These are phyloP conservation scores for Amanita thiersii DNA, from an alignment of 768 basidiomycete species.

Conservation along the genomic window DNA sequence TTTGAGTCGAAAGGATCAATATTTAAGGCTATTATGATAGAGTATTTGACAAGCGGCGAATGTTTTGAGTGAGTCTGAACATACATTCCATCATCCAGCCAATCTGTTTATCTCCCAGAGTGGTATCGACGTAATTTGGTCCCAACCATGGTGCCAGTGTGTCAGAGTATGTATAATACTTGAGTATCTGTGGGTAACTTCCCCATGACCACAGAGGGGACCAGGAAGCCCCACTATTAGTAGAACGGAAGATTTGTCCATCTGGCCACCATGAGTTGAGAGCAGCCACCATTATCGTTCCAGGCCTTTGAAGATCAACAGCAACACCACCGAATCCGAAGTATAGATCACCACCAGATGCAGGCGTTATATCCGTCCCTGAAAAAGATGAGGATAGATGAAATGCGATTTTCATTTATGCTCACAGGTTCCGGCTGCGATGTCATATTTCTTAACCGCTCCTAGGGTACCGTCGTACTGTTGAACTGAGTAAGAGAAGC, in stretches of 20 bases:
- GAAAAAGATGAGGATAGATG: constrained; percentile 7
- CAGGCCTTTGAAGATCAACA: constrained; percentile 52
- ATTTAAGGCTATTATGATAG: constrained; percentile 26
- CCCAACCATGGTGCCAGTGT: constrained; percentile 55
- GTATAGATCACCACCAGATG: constrained; percentile 46
- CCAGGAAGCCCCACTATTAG: constrained; percentile 52
- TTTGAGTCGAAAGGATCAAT: constrained; percentile 65
- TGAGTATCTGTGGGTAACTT: constrained; percentile 35
- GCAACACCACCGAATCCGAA: constrained; percentile 59
- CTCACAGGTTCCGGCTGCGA: constrained; percentile 41
- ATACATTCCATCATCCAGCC: constrained; percentile 69
- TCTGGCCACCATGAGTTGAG: constrained; percentile 62
- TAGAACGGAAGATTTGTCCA: constrained; percentile 57
- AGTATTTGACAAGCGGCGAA: not conserved
- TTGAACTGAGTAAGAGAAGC: not conserved
- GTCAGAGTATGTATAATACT: constrained; percentile 49
- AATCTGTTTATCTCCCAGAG: constrained; percentile 38
- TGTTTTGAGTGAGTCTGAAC: constrained; percentile 4
- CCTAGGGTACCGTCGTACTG: constrained; percentile 51
- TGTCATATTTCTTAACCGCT: constrained; percentile 42
- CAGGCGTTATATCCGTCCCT: constrained; percentile 61
- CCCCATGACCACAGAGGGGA: constrained; percentile 49
- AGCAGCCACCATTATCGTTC: constrained; percentile 62
- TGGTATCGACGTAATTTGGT: constrained; percentile 34
- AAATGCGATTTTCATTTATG: constrained; percentile 22